Base-by-base conservation (phyloP, 2,329 filamentous ascomycete genomes). In the Dactylellina sp. region DNA sequence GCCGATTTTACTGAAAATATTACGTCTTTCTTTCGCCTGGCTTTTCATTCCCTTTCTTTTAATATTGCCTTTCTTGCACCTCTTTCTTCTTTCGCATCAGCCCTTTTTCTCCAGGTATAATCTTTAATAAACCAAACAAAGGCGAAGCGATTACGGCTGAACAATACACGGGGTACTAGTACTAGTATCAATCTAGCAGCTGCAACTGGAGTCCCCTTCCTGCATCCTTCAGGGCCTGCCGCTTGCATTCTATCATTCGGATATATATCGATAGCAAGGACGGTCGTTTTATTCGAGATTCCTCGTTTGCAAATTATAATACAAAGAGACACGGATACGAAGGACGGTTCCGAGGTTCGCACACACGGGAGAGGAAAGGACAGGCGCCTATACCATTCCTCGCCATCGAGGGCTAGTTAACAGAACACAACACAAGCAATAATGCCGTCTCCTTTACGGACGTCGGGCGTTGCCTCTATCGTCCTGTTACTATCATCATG, bases 111-210 rank as follows among this genome's bases (percentile, higher is more conserved):
- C 32, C 28, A 32, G 52, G n/a, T 40, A 25, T 44, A 42, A 24
- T 28, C n/a, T 9, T 57, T 16, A 42, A 39, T 44, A 7, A n/a
- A 16, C 3, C 6, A 16, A 37, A 22, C 12, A 28, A 39, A 22
- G 14, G 22, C 6, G 42, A 46, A 46, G 18, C 42, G 42, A 46
- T 12, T 57, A 42, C 53, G 39, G 53, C 53, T 60, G 56, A 40
- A 37, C 25, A n/a, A 40, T 32, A 9, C 28, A 9, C 9, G 9
- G n/a, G 28, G 32, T 42, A 22, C 32, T 20, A 12, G 16, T 16
- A 7, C 56, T 47, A 56, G 56, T 50, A 50, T 57, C 65, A 28
- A 62, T 71, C 55, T n/a, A 62, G 57, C 57, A 71, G 46, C 59
- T 56, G 50, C 50, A 35, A 22, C 18, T 22, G 11, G 28, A 44